Base-by-base conservation (phyloP, 2,329 filamentous ascomycete species). In the Cytospora paraplurivora region DNA sequence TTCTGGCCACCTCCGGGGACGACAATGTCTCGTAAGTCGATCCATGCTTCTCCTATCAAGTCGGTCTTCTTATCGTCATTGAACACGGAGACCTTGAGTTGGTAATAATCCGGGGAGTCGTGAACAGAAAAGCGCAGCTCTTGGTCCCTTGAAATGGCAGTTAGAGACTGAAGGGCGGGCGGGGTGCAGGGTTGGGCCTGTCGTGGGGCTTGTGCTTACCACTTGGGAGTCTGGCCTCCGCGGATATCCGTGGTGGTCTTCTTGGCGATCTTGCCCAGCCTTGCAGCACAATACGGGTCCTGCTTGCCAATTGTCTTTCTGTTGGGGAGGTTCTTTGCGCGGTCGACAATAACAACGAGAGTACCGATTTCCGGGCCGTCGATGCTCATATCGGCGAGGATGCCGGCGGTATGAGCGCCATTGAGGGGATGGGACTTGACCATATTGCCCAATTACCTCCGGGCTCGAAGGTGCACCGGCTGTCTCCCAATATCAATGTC, bases 11-110 rank as follows among this genome's bases (percentile, higher is more conserved):
- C 95, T 55, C 95, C 93, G 1, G 88, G 82, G 21, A 93, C 83
- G 67, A 99, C 85, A 70, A 99, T 90, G 69, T 87, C 84, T 69
- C 88, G 87, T 65, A 99, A 82, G 72, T 91, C 90, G 64, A 98
- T 86, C 89, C 92, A 97, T 7, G 91, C 88, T 77, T 99, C 95
- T 68, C 95, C 95, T 71, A 99, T 97, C 68, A 99, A 77, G 69
- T 99, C 95, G 0, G 94, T 98, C 79, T 90, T 96, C 80, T 97
- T 98, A 78, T 99, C 95, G 72, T 99, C 95, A 74, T 97, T 97
- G 79, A 99, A 99, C 7, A 98, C 86, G 3, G 94, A 97, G 17
- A 98, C 84, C 75, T 99, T 99, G 63, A 99, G 84, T 74, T 93
- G 92, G 77, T 92, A 93, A 80, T 99, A 99, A 77, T 99, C 95